Conservation (phyloP, 2,329 filamentous ascomycete genomes). For the Apiospora koreana region DNA sequence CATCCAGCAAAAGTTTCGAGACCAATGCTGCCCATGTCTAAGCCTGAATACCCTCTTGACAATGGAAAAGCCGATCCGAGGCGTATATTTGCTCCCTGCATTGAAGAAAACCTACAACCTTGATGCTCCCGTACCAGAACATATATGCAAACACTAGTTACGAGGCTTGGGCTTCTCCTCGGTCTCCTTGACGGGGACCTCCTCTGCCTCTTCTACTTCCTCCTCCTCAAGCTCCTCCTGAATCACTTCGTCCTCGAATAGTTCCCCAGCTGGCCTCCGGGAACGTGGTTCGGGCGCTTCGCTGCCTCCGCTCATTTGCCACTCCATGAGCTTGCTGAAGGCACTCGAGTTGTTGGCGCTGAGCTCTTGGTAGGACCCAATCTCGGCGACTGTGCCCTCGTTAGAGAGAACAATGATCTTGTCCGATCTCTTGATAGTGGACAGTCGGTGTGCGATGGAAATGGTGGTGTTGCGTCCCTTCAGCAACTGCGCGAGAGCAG, state of each 20-base stretch:
- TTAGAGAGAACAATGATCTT: constrained; percentile 88
- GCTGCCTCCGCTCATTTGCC: constrained; percentile 92
- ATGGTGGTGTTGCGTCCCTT: constrained; percentile 93
- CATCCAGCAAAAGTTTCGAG: not conserved
- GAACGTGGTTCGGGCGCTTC: constrained; percentile 52
- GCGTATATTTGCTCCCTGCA: not conserved
- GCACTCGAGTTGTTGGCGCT: constrained; percentile 74
- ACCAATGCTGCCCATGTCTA: not conserved
- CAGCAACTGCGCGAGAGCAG: constrained; percentile 79
- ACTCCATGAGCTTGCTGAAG: constrained; percentile 96
- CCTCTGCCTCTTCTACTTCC: constrained; percentile 36
- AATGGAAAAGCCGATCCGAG: not conserved
- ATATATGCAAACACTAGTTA: constrained; percentile 4
- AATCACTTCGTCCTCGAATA: constrained; percentile 54
- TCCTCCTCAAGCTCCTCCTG: constrained; percentile 48
- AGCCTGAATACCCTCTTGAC: not conserved
- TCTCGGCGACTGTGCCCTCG: constrained; percentile 88
- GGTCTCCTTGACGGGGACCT: constrained; percentile 28
- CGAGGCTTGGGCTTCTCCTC: constrained; percentile 22
- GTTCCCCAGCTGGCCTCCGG: constrained; percentile 35
- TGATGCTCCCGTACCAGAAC: not conserved
- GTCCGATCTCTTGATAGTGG: constrained; percentile 94
- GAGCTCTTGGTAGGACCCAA: constrained; percentile 79
- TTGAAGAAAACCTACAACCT: not conserved
- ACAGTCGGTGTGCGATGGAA: constrained; percentile 92